Percentiles rank a stretch among this genome's conserved stretches.
These are phyloP conservation scores for Tylopilus intermedius DNA, from an alignment of 768 basidiomycete species.

Conservation along the genomic window DNA sequence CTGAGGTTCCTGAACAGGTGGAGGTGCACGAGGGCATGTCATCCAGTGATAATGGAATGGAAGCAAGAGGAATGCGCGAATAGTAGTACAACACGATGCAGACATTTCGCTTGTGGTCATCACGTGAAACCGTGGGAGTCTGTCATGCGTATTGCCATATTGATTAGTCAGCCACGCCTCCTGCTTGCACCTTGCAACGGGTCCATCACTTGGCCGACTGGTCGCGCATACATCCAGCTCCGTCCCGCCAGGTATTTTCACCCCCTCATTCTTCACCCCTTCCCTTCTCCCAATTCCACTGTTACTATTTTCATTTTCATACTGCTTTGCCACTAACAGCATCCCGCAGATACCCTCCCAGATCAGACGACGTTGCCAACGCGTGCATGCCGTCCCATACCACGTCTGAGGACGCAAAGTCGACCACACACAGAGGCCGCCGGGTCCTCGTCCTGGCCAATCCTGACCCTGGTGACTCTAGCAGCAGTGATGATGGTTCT, in stretches of 20 bases:
- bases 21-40: slow-evolving; percentile 27
- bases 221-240: slow-evolving; percentile 27
- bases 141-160: slow-evolving; percentile 16
- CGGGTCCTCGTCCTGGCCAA: slow-evolving; percentile 57
- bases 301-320: neutral
- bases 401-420: slow-evolving; percentile 63
- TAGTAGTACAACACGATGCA: slow-evolving; percentile 5
- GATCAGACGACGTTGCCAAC: slow-evolving; percentile 27
- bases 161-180: slow-evolving; percentile 29
- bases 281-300: neutral
- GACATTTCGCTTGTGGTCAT: neutral
- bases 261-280: neutral
- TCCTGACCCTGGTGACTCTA: slow-evolving; percentile 48
- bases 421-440: slow-evolving; percentile 30
- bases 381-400: slow-evolving; percentile 29
- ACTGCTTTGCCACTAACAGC: neutral
- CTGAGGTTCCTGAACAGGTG: slow-evolving; percentile 26
- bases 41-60: slow-evolving; percentile 9
- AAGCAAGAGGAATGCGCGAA: slow-evolving; percentile 23
- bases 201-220: slow-evolving; percentile 24
- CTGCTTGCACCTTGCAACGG: slow-evolving; percentile 24
- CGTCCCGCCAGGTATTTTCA: slow-evolving; percentile 17
- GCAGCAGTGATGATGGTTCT: slow-evolving; percentile 37
- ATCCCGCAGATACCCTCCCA: slow-evolving; percentile 3
- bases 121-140: slow-evolving; percentile 11